Conservation (phyloP, 495 filamentous ascomycete genomes). For the Penicillium paxilli region DNA sequence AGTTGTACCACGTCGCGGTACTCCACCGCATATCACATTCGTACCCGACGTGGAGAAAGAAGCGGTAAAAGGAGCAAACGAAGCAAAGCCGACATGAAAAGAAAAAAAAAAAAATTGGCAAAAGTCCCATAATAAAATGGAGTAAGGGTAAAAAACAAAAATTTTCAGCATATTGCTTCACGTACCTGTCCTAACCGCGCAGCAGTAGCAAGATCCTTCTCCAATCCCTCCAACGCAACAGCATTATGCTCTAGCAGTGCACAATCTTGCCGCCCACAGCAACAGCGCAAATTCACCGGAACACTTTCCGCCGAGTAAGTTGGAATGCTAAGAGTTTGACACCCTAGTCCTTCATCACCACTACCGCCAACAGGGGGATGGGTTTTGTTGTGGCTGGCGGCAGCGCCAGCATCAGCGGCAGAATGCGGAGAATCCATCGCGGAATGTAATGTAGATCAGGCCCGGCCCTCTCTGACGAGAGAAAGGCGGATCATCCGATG, state of each 20-base stretch:
- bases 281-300: slow-evolving; percentile 57
- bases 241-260: slow-evolving; percentile 77
- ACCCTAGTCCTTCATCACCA: no score
- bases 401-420: no score
- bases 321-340: slow-evolving; percentile 40
- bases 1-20: neutral
- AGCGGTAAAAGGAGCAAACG: no score
- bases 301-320: slow-evolving; percentile 28
- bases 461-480: neutral
- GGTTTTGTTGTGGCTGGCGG: neutral
- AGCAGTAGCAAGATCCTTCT: slow-evolving; percentile 82
- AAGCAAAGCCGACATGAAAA: no score
- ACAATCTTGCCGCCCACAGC: slow-evolving; percentile 81
- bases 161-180: no score
- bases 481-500: neutral
- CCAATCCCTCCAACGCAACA: slow-evolving; percentile 73
- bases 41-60: no score
- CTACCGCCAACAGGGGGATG: neutral
- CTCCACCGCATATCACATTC: neutral
- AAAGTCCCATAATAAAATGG: slow-evolving; percentile 1
- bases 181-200: slow-evolving; percentile 86
- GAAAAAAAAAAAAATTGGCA: slow-evolving; percentile 5
- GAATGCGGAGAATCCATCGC: slow-evolving; percentile 31
- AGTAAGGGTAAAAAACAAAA: slow-evolving; percentile 2
- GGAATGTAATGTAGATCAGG: neutral